Evolutionary conservation across 179 eudicot species (phyloP).

Genomic region (Vitellaria paradoxa): DNA sequence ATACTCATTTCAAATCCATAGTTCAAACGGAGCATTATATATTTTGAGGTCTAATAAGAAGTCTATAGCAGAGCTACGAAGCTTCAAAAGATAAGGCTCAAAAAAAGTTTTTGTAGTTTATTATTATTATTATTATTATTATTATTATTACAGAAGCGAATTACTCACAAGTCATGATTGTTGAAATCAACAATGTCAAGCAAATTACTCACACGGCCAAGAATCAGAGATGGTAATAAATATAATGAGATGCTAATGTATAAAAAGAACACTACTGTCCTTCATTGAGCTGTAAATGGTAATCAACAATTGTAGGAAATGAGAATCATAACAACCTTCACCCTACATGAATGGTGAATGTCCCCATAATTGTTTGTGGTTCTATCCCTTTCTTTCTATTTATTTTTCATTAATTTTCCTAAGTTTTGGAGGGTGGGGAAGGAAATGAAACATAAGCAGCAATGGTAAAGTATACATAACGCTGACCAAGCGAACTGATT

Average conservation of each 20-base stretch:
- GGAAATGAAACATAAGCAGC: too few species aligned
- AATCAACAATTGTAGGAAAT: too few species aligned
- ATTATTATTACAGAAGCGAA: neutral
- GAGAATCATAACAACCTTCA: neutral
- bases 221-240: neutral
- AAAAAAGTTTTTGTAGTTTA: neutral
- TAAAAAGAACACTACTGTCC: neutral
- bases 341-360: neutral
- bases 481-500: too few species aligned
- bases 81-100: slow-evolving; percentile 11
- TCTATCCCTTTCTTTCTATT: too few species aligned
- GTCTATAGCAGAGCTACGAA: neutral
- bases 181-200: neutral
- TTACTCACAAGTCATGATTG: neutral
- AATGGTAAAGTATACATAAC: too few species aligned
- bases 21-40: neutral
- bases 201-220: neutral
- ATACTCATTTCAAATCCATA: too few species aligned
- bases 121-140: too few species aligned
- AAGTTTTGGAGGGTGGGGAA: too few species aligned
- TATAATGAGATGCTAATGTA: neutral
- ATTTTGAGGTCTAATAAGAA: neutral
- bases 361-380: neutral
- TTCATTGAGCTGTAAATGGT: neutral
- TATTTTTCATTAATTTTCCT: too few species aligned